phyloP scores from a whole-genome alignment of 1,284 basidiomycete species.

The Pisolithus thermaeus region DNA sequence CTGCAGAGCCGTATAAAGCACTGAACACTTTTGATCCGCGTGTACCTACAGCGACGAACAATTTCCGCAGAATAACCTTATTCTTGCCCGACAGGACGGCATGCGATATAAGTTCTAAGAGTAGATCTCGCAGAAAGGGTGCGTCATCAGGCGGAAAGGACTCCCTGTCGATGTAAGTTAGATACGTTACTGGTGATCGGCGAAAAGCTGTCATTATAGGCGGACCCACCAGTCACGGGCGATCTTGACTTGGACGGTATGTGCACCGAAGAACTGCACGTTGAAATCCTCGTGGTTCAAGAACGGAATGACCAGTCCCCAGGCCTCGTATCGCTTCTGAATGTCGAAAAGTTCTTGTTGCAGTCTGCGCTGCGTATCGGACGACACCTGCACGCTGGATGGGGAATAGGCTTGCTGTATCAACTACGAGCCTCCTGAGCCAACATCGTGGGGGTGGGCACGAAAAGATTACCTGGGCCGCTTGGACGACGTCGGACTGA shows the following conservation, averaged over 20 bases:
- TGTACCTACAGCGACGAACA: conserved; percentile 75
- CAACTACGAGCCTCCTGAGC: conserved; percentile 29
- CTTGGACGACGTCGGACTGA: conserved; percentile 26
- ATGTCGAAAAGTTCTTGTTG: conserved; percentile 71
- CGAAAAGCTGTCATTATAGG: not conserved
- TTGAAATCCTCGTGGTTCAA: conserved; percentile 66
- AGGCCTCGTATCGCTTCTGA: conserved; percentile 67
- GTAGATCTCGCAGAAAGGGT: conserved; percentile 48
- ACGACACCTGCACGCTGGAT: conserved; percentile 37
- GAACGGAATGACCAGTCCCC: conserved; percentile 74
- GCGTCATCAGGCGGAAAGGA: conserved; percentile 53
- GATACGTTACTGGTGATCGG: conserved; percentile 4
- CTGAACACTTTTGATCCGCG: not conserved
- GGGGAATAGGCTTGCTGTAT: conserved; percentile 61
- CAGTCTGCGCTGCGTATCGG: conserved; percentile 56
- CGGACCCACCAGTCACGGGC: conserved; percentile 74
- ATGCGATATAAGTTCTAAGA: conserved; percentile 59
- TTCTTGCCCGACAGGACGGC: conserved; percentile 47
- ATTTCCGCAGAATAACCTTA: conserved; percentile 75
- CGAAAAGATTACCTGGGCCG: conserved; percentile 23
- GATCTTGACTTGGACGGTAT: conserved; percentile 88
- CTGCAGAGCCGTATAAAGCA: conserved; percentile 29
- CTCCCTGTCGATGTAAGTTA: conserved; percentile 39
- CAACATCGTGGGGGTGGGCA: not conserved
- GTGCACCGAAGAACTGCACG: conserved; percentile 89